Percentiles rank a stretch among this genome's conserved stretches.
These are phyloP conservation scores for Hebeloma cylindrosporum DNA, from an alignment of 768 basidiomycete species.

Conservation along the genomic window DNA sequence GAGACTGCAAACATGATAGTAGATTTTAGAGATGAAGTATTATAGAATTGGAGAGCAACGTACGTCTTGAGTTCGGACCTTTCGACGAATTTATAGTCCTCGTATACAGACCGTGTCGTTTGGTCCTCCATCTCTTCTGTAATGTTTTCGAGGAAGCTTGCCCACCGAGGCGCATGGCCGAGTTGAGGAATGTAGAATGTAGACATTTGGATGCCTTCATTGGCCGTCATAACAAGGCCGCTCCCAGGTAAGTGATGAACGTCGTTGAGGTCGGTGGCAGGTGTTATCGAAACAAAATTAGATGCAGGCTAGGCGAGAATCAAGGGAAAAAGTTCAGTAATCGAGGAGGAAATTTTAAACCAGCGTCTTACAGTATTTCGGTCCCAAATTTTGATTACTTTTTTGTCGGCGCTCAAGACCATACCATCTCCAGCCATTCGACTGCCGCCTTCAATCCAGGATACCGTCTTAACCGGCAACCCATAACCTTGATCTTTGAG, in stretches of 20 bases:
- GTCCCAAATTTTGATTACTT: constrained; percentile 98
- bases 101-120: constrained; percentile 74
- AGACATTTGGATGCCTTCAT: constrained; percentile 95
- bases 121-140: constrained; percentile 98
- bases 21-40: constrained; percentile 1
- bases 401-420: constrained; percentile 91
- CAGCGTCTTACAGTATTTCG: constrained; percentile 69
- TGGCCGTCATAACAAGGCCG: constrained; percentile 88
- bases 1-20: constrained; percentile 51
- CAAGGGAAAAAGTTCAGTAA: constrained; percentile 3
- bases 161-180: constrained; percentile 96
- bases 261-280: constrained; percentile 86
- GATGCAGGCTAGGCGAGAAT: constrained; percentile 57
- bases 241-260: constrained; percentile 88
- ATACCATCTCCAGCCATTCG: constrained; percentile 85
- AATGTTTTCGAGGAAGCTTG: constrained; percentile 95
- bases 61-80: constrained; percentile 81
- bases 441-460: constrained; percentile 88
- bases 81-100: constrained; percentile 98
- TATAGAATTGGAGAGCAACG: constrained; percentile 30
- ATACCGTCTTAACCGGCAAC: constrained; percentile 77
- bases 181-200: constrained; percentile 95
- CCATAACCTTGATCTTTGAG: constrained; percentile 98
- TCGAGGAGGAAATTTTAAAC: background rate
- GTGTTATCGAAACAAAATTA: constrained; percentile 93